Base-by-base conservation (phyloP, 202 grass and related monocot species). In the Zoysia matrella region DNA sequence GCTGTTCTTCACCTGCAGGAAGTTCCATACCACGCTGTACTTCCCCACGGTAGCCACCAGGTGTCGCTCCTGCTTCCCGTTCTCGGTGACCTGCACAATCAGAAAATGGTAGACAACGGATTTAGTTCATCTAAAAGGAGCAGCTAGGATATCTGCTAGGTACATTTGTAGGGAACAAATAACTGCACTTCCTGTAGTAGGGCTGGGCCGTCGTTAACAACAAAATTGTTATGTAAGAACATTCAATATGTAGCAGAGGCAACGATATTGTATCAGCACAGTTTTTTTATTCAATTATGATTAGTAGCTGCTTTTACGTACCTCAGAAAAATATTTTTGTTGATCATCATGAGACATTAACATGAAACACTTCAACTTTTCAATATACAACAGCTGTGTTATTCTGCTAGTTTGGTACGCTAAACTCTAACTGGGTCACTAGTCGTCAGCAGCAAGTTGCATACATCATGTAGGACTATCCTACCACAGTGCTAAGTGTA, bases 21-120 rank as follows among this genome's bases (percentile, higher is more conserved):
- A 22, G 22, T 22, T 22, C 22, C 22, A 22, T 22, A 22, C 22
- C 22, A 22, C 22, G 22, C 22, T 22, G 22, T 22, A 22, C 22
- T 22, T 22, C 22, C 22, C 22, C 22, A 22, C 22, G 22, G 22
- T 22, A 22, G 22, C 22, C 22, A 22, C 22, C 22, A 22, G 22
- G 22, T 22, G 22, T 22, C 22, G 22, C 22, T 22, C 22, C 22
- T 22, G 22, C 22, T 22, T 22, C 22, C 22, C 22, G 22, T 22
- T 90, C 18, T 95, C 96, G 0, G 92, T 95, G 10, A 99, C 96
- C 92, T 99, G 73, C 36, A 0, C 4, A 16, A 53, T 73, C n/a
- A 41, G 11, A 39, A 2, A 30, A 5, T 10, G 5, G 13, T 2
- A 1, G 10, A 12, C 5, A 75, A 2, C 2, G 15, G 3, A 36